phyloP scores from a whole-genome alignment of 768 basidiomycete species.

The Leccinum imitatum region DNA sequence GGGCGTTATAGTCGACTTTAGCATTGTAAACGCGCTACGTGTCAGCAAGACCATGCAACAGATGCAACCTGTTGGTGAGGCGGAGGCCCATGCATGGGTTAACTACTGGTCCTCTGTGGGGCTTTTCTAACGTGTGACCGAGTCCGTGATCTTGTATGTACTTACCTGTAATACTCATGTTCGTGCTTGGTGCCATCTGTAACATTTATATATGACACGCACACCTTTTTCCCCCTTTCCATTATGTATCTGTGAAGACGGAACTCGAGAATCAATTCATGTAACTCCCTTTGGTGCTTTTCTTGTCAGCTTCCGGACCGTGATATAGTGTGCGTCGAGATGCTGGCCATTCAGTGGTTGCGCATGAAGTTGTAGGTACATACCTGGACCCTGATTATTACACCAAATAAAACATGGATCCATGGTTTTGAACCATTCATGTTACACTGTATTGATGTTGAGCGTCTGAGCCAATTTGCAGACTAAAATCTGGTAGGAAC shows the following conservation, averaged over 20 bases:
- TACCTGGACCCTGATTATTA: background rate
- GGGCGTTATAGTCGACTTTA: constrained; percentile 6
- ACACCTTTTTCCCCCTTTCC: background rate
- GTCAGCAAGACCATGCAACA: constrained; percentile 14
- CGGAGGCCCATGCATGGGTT: constrained; percentile 16
- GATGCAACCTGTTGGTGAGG: constrained; percentile 13
- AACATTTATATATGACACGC: background rate
- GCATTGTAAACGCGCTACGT: constrained; percentile 9
- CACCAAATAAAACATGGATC: too few species aligned
- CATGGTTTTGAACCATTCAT: too few species aligned
- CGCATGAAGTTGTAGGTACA: background rate
- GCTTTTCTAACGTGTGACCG: constrained; percentile 5
- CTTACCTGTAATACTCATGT: too few species aligned
- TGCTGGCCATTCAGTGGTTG: background rate
- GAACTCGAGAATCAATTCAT: background rate
- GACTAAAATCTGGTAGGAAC: too few species aligned
- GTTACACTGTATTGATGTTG: too few species aligned
- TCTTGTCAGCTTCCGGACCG: too few species aligned
- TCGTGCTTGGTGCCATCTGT: too few species aligned
- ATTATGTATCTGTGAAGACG: background rate
- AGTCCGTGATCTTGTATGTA: background rate
- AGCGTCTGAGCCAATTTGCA: too few species aligned
- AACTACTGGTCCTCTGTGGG: constrained; percentile 20
- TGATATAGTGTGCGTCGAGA: background rate
- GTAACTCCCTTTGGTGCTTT: too few species aligned